Conservation (phyloP, 768 basidiomycete species). For the Calocera viscosa region DNA sequence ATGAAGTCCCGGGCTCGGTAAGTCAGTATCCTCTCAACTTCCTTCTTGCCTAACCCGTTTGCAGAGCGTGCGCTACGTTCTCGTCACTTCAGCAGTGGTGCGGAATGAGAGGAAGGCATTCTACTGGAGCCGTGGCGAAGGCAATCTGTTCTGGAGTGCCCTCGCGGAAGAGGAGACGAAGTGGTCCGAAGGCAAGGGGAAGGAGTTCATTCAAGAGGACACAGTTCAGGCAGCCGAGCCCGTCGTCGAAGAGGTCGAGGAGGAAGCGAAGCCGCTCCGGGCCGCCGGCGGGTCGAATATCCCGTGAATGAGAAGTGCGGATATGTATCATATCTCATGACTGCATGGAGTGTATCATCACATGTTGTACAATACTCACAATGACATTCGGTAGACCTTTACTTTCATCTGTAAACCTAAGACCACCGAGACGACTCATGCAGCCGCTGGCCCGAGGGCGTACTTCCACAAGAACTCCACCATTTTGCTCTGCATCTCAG, state of each 20-base stretch:
- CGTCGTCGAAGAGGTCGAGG: neutral
- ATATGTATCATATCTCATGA: neutral
- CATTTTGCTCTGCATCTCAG: slow-evolving; percentile 42
- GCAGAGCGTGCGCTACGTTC: slow-evolving; percentile 68
- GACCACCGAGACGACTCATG: neutral
- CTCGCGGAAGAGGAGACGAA: slow-evolving; percentile 55
- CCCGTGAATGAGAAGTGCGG: neutral
- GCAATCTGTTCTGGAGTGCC: slow-evolving; percentile 57
- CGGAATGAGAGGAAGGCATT: slow-evolving; percentile 47
- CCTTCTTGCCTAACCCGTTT: neutral
- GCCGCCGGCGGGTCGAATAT: slow-evolving; percentile 3
- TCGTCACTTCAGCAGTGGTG: slow-evolving; percentile 62
- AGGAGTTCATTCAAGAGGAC: neutral
- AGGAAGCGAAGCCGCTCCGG: neutral
- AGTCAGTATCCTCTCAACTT: neutral
- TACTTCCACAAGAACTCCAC: slow-evolving; percentile 25
- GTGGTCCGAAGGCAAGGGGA: neutral
- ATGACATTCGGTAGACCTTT: neutral
- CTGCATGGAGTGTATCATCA: neutral
- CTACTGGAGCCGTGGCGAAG: slow-evolving; percentile 65
- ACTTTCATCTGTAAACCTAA: too few relatives aligned
- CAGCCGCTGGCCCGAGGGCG: neutral
- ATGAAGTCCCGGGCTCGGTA: slow-evolving; percentile 67
- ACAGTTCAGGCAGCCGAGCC: neutral
- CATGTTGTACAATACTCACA: neutral